These are phyloP conservation scores for Herpotrichia juniperi DNA, from an alignment of 2,329 filamentous ascomycete genomes.

Conservation along the genomic window DNA sequence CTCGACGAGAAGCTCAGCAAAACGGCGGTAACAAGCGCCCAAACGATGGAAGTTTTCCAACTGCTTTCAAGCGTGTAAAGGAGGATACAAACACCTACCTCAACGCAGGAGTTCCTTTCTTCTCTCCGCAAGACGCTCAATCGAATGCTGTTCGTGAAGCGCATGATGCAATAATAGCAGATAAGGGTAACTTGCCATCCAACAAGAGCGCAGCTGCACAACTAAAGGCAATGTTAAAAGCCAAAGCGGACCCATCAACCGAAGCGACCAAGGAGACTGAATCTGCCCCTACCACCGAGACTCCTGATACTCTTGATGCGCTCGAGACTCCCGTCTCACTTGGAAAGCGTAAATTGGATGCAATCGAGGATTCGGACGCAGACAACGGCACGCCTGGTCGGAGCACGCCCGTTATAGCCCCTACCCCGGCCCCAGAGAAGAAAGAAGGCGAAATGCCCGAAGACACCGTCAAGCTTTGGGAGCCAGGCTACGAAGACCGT, in stretches of 20 bases:
- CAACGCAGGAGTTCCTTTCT: slow-evolving; percentile 42
- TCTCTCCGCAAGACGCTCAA: slow-evolving; percentile 44
- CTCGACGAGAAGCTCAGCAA: slow-evolving; percentile 57
- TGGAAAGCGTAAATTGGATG: slow-evolving; percentile 79
- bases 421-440: slow-evolving; percentile 53
- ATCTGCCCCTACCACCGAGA: slow-evolving; percentile 17
- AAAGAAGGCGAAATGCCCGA: slow-evolving; percentile 66
- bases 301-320: slow-evolving; percentile 9
- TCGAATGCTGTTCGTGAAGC: slow-evolving; percentile 56
- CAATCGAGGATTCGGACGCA: slow-evolving; percentile 68
- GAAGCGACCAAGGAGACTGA: slow-evolving; percentile 30
- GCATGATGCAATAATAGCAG: slow-evolving; percentile 88
- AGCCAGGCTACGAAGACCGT: slow-evolving; percentile 90
- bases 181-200: slow-evolving; percentile 73
- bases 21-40: slow-evolving; percentile 33
- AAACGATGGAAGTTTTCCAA: slow-evolving; percentile 21
- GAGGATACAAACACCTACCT: slow-evolving; percentile 43
- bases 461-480: slow-evolving; percentile 91
- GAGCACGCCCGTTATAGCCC: slow-evolving; percentile 58
- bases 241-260: slow-evolving; percentile 39
- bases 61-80: slow-evolving; percentile 40
- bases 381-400: slow-evolving; percentile 65
- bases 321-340: slow-evolving; percentile 56
- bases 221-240: slow-evolving; percentile 74
- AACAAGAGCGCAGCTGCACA: slow-evolving; percentile 95